Evolutionary conservation across 768 basidiomycete genomes (phyloP).

Genomic region (Xerocomus potaroensis): DNA sequence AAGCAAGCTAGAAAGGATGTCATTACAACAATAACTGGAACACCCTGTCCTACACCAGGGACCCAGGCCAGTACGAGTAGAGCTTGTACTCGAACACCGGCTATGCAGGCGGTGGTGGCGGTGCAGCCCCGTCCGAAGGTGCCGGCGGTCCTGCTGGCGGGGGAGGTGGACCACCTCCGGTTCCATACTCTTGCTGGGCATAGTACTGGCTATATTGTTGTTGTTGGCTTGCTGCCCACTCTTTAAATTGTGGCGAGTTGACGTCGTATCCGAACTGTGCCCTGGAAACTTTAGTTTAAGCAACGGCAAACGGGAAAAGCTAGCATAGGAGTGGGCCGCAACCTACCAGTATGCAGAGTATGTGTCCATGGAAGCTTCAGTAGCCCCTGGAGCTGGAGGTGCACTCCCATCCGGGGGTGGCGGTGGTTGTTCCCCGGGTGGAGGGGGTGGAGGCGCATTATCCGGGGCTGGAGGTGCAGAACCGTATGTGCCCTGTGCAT

Average conservation of each 20-base stretch:
- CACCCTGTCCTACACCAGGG: not conserved
- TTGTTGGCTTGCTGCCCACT: slow-evolving; percentile 63
- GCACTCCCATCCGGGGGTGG: slow-evolving; percentile 46
- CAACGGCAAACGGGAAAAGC: not conserved
- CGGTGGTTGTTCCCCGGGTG: slow-evolving; percentile 49
- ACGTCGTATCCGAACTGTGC: slow-evolving; percentile 85
- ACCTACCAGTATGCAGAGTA: slow-evolving; percentile 58
- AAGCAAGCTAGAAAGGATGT: slow-evolving; percentile 26
- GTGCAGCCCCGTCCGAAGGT: slow-evolving; percentile 16
- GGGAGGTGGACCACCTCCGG: slow-evolving; percentile 10
- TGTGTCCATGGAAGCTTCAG: slow-evolving; percentile 42
- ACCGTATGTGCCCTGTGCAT: slow-evolving; percentile 30
- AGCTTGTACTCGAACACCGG: not conserved
- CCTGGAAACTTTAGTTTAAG: slow-evolving; percentile 39
- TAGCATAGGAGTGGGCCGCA: slow-evolving; percentile 10
- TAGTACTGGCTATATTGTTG: slow-evolving; percentile 79
- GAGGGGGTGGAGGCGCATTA: slow-evolving; percentile 42
- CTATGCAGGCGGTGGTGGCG: slow-evolving; percentile 27
- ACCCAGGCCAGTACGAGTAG: not conserved
- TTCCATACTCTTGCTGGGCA: slow-evolving; percentile 49
- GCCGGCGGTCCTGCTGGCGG: slow-evolving; percentile 25
- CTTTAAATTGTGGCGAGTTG: slow-evolving; percentile 76
- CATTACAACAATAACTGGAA: slow-evolving; percentile 18
- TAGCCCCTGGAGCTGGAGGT: slow-evolving; percentile 45
- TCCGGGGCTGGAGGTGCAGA: slow-evolving; percentile 36